phyloP scores from a whole-genome alignment of 148 eudicot genomes.

The Camellia lanceoleosa region DNA sequence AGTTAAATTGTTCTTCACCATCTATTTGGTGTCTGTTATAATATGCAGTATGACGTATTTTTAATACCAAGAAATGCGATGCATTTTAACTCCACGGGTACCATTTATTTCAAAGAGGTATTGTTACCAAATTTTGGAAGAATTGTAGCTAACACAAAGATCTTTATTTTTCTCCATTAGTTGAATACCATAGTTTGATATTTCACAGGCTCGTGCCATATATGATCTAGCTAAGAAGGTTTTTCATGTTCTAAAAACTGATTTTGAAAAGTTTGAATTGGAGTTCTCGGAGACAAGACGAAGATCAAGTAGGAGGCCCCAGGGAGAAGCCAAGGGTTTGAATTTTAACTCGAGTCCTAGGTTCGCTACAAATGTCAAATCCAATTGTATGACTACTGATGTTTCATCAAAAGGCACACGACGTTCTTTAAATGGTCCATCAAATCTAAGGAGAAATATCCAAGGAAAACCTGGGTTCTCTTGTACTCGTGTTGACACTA shows the following conservation, averaged over 20 bases:
- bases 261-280: slow-evolving; percentile 52
- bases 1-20: not conserved
- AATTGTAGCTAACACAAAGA: not conserved
- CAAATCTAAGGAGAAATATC: too few species aligned
- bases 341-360: slow-evolving; percentile 21
- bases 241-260: slow-evolving; percentile 53
- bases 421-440: too few species aligned
- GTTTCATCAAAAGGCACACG: too few species aligned
- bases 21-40: too few species aligned
- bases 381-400: too few species aligned
- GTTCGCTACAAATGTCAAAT: slow-evolving; percentile 18
- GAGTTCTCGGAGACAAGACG: slow-evolving; percentile 55
- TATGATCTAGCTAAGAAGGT: slow-evolving; percentile 70
- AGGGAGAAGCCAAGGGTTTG: slow-evolving; percentile 28
- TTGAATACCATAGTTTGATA: not conserved
- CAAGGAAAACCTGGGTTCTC: too few species aligned
- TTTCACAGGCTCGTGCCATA: slow-evolving; percentile 71
- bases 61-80: slow-evolving; percentile 74
- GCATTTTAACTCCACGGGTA: slow-evolving; percentile 69
- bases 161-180: not conserved
- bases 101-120: slow-evolving; percentile 83
- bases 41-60: slow-evolving; percentile 70
- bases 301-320: slow-evolving; percentile 50
- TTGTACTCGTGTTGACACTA: too few species aligned
- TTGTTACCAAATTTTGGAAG: not conserved